Evolutionary conservation across 2,329 filamentous ascomycete genomes (phyloP).

Genomic region (Colletotrichum agaves): DNA sequence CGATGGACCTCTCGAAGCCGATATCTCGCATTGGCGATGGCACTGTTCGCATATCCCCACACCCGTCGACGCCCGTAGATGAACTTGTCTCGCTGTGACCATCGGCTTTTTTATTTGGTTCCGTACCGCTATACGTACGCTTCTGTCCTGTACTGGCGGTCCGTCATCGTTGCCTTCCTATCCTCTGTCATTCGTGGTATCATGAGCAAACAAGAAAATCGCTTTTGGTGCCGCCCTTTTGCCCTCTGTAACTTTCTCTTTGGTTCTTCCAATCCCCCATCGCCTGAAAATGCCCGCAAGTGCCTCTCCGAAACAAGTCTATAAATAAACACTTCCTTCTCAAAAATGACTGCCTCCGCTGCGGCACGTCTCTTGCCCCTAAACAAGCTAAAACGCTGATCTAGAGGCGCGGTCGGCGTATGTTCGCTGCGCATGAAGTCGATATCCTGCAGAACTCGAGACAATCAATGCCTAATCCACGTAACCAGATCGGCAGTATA

Average conservation of each 20-base stretch:
- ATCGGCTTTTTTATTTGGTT: too few species aligned
- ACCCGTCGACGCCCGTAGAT: too few species aligned
- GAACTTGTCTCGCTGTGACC: too few species aligned
- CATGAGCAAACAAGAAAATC: slow-evolving; percentile 36
- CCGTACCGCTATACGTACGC: not conserved
- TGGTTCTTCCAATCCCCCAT: not conserved
- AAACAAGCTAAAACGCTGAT: too few species aligned
- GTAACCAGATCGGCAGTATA: too few species aligned
- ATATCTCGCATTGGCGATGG: too few species aligned
- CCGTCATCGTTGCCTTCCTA: not conserved
- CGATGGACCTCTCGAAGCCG: too few species aligned
- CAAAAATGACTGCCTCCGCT: not conserved
- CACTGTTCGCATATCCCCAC: too few species aligned
- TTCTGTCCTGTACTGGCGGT: slow-evolving; percentile 3
- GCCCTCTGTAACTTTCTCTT: slow-evolving; percentile 4
- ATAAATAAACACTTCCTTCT: not conserved
- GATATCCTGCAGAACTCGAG: not conserved
- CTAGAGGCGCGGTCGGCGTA: too few species aligned
- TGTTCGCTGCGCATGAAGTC: too few species aligned
- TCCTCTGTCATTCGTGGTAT: slow-evolving; percentile 31
- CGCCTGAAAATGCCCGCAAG: not conserved
- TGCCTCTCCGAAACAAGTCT: slow-evolving; percentile 8
- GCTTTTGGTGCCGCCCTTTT: slow-evolving; percentile 32
- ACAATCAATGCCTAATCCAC: not conserved
- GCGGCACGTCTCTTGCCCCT: too few species aligned